Evolutionary conservation across 176 grass and related monocot genomes (phyloP).

Genomic region (Elaeis guineensis): DNA sequence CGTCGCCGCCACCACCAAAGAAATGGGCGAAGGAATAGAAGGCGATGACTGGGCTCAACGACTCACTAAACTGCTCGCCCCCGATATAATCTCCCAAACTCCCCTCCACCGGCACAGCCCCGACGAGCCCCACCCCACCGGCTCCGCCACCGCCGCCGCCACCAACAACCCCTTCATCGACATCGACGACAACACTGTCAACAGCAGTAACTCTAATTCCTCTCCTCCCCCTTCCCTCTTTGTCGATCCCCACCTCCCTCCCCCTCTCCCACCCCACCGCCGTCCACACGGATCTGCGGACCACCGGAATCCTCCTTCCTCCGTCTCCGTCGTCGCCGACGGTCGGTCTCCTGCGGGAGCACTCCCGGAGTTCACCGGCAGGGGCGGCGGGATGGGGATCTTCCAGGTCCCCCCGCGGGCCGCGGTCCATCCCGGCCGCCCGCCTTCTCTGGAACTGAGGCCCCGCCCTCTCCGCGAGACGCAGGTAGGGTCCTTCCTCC

Average conservation of each 20-base stretch:
- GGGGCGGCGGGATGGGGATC: background rate
- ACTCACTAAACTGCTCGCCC: constrained; percentile 5
- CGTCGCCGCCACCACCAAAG: too few relatives aligned
- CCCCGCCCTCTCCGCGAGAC: constrained; percentile 62
- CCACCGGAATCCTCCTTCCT: background rate
- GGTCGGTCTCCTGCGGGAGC: constrained; percentile 31
- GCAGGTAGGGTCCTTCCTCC: constrained; percentile 36
- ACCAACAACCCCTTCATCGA: constrained; percentile 4
- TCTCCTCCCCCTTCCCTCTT: constrained; percentile 2
- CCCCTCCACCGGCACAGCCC: constrained; percentile 58
- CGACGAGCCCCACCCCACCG: constrained; percentile 18
- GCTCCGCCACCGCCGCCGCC: background rate
- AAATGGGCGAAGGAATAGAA: too few relatives aligned
- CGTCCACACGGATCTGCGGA: too few relatives aligned
- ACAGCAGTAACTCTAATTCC: background rate
- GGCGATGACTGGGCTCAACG: too few relatives aligned
- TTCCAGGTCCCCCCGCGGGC: constrained; percentile 8
- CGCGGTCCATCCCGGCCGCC: constrained; percentile 25
- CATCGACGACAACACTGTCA: constrained; percentile 25
- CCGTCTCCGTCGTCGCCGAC: constrained; percentile 34
- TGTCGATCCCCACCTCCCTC: background rate
- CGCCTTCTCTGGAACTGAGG: constrained; percentile 56
- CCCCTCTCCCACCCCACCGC: too few relatives aligned
- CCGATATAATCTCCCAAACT: constrained; percentile 24
- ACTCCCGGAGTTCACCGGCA: constrained; percentile 42